Evolutionary conservation across 768 basidiomycete species (phyloP).

Genomic region (Dendrothele bispora): DNA sequence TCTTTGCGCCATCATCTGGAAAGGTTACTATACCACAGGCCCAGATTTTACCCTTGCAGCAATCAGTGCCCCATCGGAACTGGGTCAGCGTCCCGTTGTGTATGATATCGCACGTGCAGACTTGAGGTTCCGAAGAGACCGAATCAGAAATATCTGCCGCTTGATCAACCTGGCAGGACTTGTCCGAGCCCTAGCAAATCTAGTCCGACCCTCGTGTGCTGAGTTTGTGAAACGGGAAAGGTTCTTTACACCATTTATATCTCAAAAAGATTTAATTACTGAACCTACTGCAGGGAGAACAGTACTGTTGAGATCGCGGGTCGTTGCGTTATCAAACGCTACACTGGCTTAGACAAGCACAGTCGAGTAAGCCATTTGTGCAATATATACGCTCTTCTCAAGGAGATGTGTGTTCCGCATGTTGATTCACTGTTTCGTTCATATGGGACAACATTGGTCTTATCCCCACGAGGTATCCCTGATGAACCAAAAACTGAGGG

Average conservation of each 20-base stretch:
- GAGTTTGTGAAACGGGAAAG: neutral
- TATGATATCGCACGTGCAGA: neutral
- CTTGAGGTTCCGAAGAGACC: neutral
- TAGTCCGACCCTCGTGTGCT: neutral
- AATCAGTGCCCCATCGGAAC: neutral
- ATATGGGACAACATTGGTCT: no score
- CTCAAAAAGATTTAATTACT: conserved; percentile 11
- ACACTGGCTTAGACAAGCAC: conserved; percentile 4
- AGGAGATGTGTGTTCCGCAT: conserved; percentile 15
- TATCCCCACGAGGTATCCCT: no score
- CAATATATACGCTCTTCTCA: conserved; percentile 14
- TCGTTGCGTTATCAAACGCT: conserved; percentile 19
- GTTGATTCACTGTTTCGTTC: neutral
- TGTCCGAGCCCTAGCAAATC: no score
- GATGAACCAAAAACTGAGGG: no score
- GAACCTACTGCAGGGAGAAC: no score
- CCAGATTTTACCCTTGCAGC: neutral
- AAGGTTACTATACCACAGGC: neutral
- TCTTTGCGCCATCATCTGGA: conserved; percentile 13
- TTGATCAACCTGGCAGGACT: no score
- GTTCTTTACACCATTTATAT: neutral
- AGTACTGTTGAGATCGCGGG: no score
- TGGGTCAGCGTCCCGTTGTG: neutral
- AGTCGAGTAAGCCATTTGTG: conserved; percentile 7
- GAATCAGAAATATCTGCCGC: no score